These are phyloP conservation scores for Aspergillus cejpii DNA, from an alignment of 2,329 filamentous ascomycete species.

Conservation along the genomic window DNA sequence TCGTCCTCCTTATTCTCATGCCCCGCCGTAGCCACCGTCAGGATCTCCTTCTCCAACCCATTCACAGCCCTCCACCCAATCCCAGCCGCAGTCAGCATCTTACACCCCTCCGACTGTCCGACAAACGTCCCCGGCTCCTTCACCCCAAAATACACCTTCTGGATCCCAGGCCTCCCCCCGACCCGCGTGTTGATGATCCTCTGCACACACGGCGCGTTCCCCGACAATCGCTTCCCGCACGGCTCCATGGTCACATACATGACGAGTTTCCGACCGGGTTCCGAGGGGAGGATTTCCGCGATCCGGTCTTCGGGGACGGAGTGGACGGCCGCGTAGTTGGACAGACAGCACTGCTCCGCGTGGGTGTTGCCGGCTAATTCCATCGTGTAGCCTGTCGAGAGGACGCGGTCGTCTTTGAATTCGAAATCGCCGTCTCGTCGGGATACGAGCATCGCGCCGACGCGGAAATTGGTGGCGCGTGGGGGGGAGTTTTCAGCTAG, in stretches of 20 bases:
- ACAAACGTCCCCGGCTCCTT: slow-evolving; percentile 89
- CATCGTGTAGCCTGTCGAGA: slow-evolving; percentile 82
- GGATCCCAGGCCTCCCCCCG: slow-evolving; percentile 54
- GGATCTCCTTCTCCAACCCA: slow-evolving; percentile 73
- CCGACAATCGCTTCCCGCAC: slow-evolving; percentile 42
- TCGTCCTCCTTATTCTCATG: slow-evolving; percentile 48
- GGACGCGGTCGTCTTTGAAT: slow-evolving; percentile 45
- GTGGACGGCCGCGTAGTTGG: slow-evolving; percentile 51
- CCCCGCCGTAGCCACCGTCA: slow-evolving; percentile 74
- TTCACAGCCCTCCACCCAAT: slow-evolving; percentile 65
- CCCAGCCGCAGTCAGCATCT: slow-evolving; percentile 62
- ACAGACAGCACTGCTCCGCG: slow-evolving; percentile 85
- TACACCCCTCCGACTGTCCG: slow-evolving; percentile 67
- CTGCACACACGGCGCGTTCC: slow-evolving; percentile 58
- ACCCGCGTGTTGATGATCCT: slow-evolving; percentile 56
- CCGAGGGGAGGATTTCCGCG: slow-evolving; percentile 37
- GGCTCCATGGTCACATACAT: slow-evolving; percentile 86
- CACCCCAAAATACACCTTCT: slow-evolving; percentile 78
- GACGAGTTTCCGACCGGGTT: slow-evolving; percentile 44
- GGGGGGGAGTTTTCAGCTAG: slow-evolving; percentile 73
- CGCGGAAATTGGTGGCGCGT: slow-evolving; percentile 84
- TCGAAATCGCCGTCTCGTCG: slow-evolving; percentile 24
- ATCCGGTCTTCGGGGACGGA: slow-evolving; percentile 32
- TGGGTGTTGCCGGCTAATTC: slow-evolving; percentile 91
- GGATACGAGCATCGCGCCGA: slow-evolving; percentile 76